phyloP scores from a whole-genome alignment of 2,329 filamentous ascomycete species.

The Colletotrichum sansevieriae region DNA sequence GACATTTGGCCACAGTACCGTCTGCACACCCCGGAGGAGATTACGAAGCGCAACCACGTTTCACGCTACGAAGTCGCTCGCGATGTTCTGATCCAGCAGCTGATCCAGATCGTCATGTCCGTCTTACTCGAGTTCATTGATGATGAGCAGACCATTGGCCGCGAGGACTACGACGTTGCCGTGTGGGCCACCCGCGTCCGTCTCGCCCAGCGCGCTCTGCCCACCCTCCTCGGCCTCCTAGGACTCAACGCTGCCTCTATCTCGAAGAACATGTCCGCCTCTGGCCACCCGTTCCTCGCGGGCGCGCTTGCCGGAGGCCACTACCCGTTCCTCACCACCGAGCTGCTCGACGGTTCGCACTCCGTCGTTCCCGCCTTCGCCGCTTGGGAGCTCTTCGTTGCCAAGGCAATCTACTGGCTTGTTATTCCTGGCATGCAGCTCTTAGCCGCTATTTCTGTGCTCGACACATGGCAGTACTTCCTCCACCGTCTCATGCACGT shows the following conservation, averaged over 20 bases:
- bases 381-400: conserved; percentile 81
- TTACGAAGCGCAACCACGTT: conserved; percentile 88
- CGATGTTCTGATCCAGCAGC: conserved; percentile 92
- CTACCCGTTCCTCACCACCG: conserved; percentile 79
- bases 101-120: conserved; percentile 85
- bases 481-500: conserved; percentile 96
- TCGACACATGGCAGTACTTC: conserved; percentile 99
- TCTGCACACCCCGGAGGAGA: conserved; percentile 93
- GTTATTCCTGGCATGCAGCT: conserved; percentile 84
- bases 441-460: conserved; percentile 76
- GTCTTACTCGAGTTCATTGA: conserved; percentile 79
- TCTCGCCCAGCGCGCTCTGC: conserved; percentile 82
- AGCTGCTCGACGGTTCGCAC: conserved; percentile 64
- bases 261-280: conserved; percentile 79
- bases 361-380: conserved; percentile 79
- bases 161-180: conserved; percentile 86
- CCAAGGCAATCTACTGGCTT: conserved; percentile 84
- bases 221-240: conserved; percentile 75
- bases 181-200: conserved; percentile 90
- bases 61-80: conserved; percentile 86
- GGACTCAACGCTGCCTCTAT: conserved; percentile 83
- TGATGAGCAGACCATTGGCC: conserved; percentile 78
- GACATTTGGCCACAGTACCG: conserved; percentile 93
- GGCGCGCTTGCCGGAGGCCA: conserved; percentile 83
- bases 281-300: conserved; percentile 77